phyloP scores from a whole-genome alignment of 495 filamentous ascomycete genomes.

The Tetracladium marchalianum region DNA sequence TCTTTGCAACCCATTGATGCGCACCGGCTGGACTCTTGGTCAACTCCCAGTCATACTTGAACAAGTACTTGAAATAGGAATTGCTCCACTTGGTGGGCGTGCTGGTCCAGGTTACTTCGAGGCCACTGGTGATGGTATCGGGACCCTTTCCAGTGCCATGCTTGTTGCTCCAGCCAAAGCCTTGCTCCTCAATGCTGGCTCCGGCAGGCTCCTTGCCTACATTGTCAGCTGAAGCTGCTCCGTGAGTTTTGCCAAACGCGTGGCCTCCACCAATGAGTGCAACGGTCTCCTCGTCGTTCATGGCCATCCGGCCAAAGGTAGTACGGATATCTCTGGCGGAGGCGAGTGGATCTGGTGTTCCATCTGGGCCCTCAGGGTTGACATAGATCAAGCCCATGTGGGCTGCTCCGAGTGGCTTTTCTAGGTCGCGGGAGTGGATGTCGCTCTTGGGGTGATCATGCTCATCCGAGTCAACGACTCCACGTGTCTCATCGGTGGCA shows the following conservation, averaged over 20 bases:
- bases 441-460: conserved; percentile 34
- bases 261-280: conserved; percentile 68
- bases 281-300: conserved; percentile 70
- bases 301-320: conserved; percentile 67
- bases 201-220: conserved; percentile 56
- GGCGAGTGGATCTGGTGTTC: conserved; percentile 54
- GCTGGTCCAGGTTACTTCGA: conserved; percentile 67
- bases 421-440: conserved; percentile 50
- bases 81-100: conserved; percentile 61
- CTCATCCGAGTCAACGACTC: conserved; percentile 37
- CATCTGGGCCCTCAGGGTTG: conserved; percentile 68
- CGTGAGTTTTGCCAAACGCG: conserved; percentile 68
- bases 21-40: conserved; percentile 64
- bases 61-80: conserved; percentile 60
- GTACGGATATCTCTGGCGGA: conserved; percentile 57
- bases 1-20: conserved; percentile 65
- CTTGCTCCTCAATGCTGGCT: conserved; percentile 49
- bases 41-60: conserved; percentile 67
- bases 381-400: conserved; percentile 73
- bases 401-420: conserved; percentile 51
- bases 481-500: conserved; percentile 22
- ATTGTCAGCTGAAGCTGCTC: conserved; percentile 46
- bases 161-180: conserved; percentile 56
- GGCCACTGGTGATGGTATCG: conserved; percentile 59
- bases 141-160: conserved; percentile 49